Evolutionary conservation across 2,329 filamentous ascomycete species (phyloP).

Genomic region (Emergomyces pasteurianus): DNA sequence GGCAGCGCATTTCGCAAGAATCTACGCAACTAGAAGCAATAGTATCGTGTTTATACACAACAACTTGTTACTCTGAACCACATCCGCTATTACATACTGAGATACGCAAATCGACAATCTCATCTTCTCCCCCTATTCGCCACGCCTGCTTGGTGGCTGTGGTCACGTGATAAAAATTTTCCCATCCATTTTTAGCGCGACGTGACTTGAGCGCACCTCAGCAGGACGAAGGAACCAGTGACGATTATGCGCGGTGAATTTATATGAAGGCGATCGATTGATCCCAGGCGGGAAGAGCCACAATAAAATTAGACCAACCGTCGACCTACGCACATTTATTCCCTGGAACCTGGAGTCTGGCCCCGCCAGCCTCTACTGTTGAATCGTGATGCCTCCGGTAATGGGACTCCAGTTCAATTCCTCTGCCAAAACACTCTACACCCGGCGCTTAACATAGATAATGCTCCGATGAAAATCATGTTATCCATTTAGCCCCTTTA

Average conservation of each 20-base stretch:
- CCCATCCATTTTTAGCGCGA: neutral
- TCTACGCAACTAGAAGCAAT: neutral
- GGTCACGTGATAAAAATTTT: neutral
- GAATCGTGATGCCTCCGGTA: slow-evolving; percentile 1
- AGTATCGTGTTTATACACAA: neutral
- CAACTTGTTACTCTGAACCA: too few relatives aligned
- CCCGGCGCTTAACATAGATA: too few relatives aligned
- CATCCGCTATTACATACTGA: neutral
- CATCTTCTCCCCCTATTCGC: neutral
- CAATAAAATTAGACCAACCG: neutral
- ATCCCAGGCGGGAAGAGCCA: neutral
- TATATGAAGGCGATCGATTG: neutral
- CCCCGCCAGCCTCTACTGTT: neutral
- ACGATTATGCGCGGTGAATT: neutral
- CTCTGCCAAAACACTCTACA: neutral
- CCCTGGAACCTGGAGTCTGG: neutral
- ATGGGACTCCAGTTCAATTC: neutral
- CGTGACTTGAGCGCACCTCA: neutral
- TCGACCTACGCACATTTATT: neutral
- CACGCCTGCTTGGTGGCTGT: neutral
- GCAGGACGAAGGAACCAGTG: neutral
- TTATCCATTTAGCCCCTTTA: neutral
- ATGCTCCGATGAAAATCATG: too few relatives aligned
- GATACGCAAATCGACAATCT: neutral
- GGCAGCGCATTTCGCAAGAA: neutral